Base-by-base conservation (phyloP, 2,329 filamentous ascomycete genomes). In the Pseudogymnoascus sp. region DNA sequence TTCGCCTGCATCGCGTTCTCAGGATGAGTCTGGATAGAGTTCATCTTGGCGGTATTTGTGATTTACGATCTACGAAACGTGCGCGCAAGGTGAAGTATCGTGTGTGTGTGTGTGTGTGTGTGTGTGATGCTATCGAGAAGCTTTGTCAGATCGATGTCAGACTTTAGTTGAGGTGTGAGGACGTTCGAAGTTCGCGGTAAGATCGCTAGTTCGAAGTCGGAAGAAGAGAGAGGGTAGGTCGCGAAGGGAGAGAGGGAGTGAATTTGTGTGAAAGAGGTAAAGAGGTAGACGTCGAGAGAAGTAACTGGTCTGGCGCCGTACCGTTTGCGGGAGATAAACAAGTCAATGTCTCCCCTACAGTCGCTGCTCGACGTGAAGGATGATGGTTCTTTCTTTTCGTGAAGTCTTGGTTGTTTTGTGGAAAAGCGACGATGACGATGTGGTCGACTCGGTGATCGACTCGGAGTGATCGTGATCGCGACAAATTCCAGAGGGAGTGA, bases 341-440 rank as follows among this genome's bases (percentile, higher is more conserved):
- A 96, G 77, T 88, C 78, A 96, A 96, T 96, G 92, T 92, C 89
- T 96, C 92, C 90, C 91, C 91, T 81, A 81, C 81, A 79, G 77
- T 76, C 74, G 76, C 77, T 79, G 78, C 76, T 70, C 71, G 70
- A 70, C 70, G 44, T 53, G 44, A 53, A 53, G 44, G 44, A 53
- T 53, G 61, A 65, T 59, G 62, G 61, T 67, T 53, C 18, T 28
- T 25, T 25, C 62, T 50, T 61, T 37, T 31, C 38, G 7, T 44
- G 18, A 53, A 44, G 65, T 34, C 37, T 31, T 28, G 68, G 67
- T 64, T 64, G 66, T 66, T 64, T 62, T 46, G 69, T 67, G 68
- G 66, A 66, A 62, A 65, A 64, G 65, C 67, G 64, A 64, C 46
- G 63, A 68, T 61, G 63, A 64, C 37, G 60, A n/a, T 18, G 64